Conservation (phyloP, 306 rosid genomes). For the Sophora flavescens region DNA sequence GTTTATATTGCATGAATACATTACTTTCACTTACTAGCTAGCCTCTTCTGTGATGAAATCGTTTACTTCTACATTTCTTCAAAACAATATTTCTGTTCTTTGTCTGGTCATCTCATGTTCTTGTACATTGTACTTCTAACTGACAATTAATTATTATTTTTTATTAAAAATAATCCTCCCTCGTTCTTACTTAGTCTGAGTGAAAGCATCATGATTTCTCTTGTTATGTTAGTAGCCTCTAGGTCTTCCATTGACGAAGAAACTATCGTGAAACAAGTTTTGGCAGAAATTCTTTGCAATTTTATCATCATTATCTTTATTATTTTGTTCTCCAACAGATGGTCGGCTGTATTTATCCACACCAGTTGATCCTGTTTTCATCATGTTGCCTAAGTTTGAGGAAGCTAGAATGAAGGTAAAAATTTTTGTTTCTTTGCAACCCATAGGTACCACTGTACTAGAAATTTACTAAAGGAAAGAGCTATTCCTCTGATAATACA, state of each 20-base stretch:
- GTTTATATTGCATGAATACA: slow-evolving; percentile 14
- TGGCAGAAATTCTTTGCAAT: not conserved
- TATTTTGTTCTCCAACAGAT: slow-evolving; percentile 57
- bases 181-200: slow-evolving; percentile 31
- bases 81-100: not conserved
- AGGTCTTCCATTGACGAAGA: slow-evolving; percentile 2
- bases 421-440: slow-evolving; percentile 28
- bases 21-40: slow-evolving; percentile 2
- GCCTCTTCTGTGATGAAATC: not conserved
- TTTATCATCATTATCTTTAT: slow-evolving; percentile 2
- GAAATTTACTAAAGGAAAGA: no score
- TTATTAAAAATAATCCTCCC: not conserved
- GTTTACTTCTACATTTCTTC: slow-evolving; percentile 11
- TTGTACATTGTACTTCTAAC: slow-evolving; percentile 24
- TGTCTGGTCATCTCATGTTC: slow-evolving; percentile 1
- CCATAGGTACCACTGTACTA: not conserved
- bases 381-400: slow-evolving; percentile 79
- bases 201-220: slow-evolving; percentile 28
- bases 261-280: slow-evolving; percentile 24
- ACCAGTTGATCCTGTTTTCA: slow-evolving; percentile 88
- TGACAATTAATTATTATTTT: slow-evolving; percentile 1
- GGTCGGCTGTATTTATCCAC: slow-evolving; percentile 84
- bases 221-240: slow-evolving; percentile 14
- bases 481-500: no score
- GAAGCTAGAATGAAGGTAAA: slow-evolving; percentile 97